Conservation (phyloP, 768 basidiomycete species). For the Russula sp. region DNA sequence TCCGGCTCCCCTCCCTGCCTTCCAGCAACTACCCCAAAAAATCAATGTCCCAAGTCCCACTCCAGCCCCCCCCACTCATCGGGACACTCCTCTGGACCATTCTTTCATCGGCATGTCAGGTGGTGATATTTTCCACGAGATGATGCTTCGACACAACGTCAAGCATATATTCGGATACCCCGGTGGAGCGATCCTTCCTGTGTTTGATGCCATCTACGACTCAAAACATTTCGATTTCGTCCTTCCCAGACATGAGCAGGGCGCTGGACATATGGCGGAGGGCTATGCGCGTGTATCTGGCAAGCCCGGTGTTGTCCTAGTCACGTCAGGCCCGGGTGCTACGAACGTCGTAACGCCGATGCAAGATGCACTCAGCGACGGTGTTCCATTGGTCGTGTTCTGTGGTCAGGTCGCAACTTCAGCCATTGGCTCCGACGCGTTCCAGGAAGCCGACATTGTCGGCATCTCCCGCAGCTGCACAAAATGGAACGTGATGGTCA, state of each 20-base stretch:
- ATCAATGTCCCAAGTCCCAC: constrained; percentile 33
- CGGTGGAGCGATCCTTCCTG: constrained; percentile 95
- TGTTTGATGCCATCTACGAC: constrained; percentile 99
- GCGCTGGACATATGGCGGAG: constrained; percentile 98
- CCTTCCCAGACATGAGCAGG: constrained; percentile 94
- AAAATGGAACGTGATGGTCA: constrained; percentile 99
- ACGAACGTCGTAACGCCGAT: constrained; percentile 97
- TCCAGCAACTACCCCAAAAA: constrained; percentile 42
- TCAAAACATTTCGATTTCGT: constrained; percentile 93
- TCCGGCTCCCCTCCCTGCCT: constrained; percentile 51
- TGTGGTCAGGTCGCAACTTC: constrained; percentile 97
- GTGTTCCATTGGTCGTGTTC: constrained; percentile 92
- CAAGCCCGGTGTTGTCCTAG: constrained; percentile 94
- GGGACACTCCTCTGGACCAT: constrained; percentile 55
- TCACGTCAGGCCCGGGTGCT: constrained; percentile 96
- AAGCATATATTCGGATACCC: constrained; percentile 98
- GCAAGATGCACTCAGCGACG: constrained; percentile 95
- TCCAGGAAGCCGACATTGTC: constrained; percentile 96
- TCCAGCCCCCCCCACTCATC: constrained; percentile 31
- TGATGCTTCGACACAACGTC: constrained; percentile 96
- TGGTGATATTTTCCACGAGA: constrained; percentile 98
- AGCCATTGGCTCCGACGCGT: constrained; percentile 98
- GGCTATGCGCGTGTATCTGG: constrained; percentile 97
- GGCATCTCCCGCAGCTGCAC: constrained; percentile 97
- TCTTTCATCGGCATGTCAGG: constrained; percentile 93